Evolutionary conservation across 805 yeast genomes (phyloP), one percentile per base, ranked within the genome.

Genomic region (Tetrapisispora arboricola): DNA sequence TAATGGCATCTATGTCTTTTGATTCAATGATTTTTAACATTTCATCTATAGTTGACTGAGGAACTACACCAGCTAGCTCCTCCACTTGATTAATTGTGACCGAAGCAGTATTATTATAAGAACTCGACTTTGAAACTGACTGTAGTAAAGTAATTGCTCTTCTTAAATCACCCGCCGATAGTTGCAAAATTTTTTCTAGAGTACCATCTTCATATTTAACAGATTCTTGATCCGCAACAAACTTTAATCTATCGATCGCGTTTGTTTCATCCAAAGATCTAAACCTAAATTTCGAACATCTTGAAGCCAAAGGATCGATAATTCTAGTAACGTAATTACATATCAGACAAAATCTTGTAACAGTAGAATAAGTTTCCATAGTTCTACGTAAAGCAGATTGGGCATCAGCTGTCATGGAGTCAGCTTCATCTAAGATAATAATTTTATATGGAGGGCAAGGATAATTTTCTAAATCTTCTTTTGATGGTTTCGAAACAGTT

Each of bases 361-460:
- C 86, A 30, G 76, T 73, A 1, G 97, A 83, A 62, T 84, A 88
- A 3, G 80, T 84, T 57, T 86, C 96, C 88, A 84, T 84, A 1
- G 95, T 90, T 62, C 98, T 75, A 65, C 98, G 76, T 48, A 92
- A 69, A 1, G 98, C 98, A 41, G 87, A 76, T 58, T 92, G 98
- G 0, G 98, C 98, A 53, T 86, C 96, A 32, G 85, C 75, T 9
- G 98, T 92, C 96, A 92, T 92, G 11, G 95, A 85, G 61, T 92
- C 96, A 1, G 96, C 96, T 62, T 88, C 96, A 65, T 88, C 96
- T 40, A 92, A 65, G 32, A 92, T 84, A 48, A 92, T 82, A 52
- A 92, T 77, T 59, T 92, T 92, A 63, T 84, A 92, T 5, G 97
- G 96, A 1, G 98, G 97, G 57, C 97, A 90, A 2, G 97, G 96